Base-by-base conservation (phyloP, 306 rosid genomes). In the Gastrolobium villosum region DNA sequence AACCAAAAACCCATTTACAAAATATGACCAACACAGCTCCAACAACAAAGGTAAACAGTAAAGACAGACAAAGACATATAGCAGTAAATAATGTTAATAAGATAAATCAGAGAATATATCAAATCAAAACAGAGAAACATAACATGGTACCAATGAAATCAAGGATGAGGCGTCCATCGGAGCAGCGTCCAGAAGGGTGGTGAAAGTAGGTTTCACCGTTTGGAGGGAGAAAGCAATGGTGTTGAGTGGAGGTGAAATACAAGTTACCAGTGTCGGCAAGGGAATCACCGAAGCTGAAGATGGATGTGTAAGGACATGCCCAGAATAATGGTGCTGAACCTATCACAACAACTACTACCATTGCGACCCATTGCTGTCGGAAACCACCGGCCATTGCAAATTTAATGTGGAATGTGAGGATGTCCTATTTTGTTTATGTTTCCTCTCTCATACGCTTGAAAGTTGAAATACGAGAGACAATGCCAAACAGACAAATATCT, bases 91-190 rank as follows among this genome's bases (percentile, higher is more conserved):
- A 9, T 20, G 26, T 20, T 20, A 20, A 20, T 20, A 20, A 20
- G 26, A 20, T 20, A 20, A 20, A 20, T 20, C 26, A 20, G 11
- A 44, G 2, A 0, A 44, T 7, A 44, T 8, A 8, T 10, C 50
- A 45, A 9, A 45, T 10, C 50, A 45, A 9, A 20, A 20, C 0
- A 20, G 26, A 20, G 26, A 20, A 20, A 20, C 26, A 20, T 20
- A 20, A 20, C 26, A 3, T 14, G 34, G 5, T 87, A 94, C 98
- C 93, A 1, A 92, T 83, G 85, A 92, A 92, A 59, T 94, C 97
- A 54, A 92, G 10, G 79, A 92, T 41, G 34, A 92, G 88, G 30
- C 97, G 97, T 40, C 99, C 99, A 57, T 94, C 92, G 54, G 90
- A 92, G 84, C 93, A 92, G 35, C 97, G 88, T 6, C 91, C 89